Conservation (phyloP, 176 grass and related monocot species). For the Avena eriantha region DNA sequence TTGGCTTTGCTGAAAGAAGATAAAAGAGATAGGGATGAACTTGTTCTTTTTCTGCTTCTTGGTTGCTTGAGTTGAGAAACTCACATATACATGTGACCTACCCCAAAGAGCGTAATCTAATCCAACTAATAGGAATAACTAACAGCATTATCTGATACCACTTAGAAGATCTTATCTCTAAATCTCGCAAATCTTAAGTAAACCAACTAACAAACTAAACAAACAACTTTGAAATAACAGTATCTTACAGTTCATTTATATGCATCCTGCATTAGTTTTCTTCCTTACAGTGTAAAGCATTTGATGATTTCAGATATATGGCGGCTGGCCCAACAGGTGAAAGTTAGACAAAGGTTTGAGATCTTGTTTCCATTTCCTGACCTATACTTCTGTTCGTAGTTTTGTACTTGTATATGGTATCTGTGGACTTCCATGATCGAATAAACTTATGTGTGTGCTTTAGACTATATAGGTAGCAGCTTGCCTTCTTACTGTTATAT, state of each 20-base stretch:
- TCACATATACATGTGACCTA: background rate
- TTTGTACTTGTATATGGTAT: background rate
- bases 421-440: background rate
- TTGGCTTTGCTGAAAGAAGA: background rate
- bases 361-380: background rate
- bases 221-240: background rate
- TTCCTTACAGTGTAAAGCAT: constrained; percentile 32
- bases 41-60: background rate
- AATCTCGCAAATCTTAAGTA: background rate
- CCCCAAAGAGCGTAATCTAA: background rate
- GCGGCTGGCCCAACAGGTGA: constrained; percentile 81
- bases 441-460: background rate
- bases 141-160: background rate
- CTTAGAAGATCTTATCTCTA: background rate
- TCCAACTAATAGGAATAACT: background rate
- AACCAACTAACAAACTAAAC: background rate
- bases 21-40: background rate
- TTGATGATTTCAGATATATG: constrained; percentile 84
- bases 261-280: constrained; percentile 6
- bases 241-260: background rate
- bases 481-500: background rate
- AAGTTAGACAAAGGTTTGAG: constrained; percentile 93
- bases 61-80: background rate
- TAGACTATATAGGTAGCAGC: constrained; percentile 2
- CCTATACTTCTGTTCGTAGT: background rate